Percentiles rank a stretch among this genome's conserved stretches.
phyloP scores from a whole-genome alignment of 2,329 filamentous ascomycete species.

The Dryadomyces quercivorus region DNA sequence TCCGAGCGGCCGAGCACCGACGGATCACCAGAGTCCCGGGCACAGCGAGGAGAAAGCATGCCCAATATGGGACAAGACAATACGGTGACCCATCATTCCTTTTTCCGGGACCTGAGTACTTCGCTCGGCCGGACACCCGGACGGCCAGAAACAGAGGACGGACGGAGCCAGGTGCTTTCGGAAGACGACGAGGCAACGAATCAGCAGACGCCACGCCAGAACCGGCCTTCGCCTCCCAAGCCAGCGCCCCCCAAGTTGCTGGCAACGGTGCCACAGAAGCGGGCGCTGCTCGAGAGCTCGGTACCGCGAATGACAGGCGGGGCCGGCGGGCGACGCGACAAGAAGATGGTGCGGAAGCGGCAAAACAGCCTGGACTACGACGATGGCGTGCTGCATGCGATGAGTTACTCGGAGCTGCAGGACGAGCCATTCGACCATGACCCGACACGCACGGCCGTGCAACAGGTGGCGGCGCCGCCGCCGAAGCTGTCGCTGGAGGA shows the following conservation, averaged over 20 bases:
- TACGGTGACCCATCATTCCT: slow-evolving; percentile 15
- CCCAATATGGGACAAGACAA: slow-evolving; percentile 14
- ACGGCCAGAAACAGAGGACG: slow-evolving; percentile 15
- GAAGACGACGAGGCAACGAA: slow-evolving; percentile 18
- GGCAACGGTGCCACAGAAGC: slow-evolving; percentile 14
- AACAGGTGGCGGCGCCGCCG: slow-evolving; percentile 21
- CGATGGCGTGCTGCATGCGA: slow-evolving; percentile 38
- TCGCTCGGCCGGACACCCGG: slow-evolving; percentile 6
- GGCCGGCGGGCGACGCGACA: slow-evolving; percentile 4
- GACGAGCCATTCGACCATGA: slow-evolving; percentile 45
- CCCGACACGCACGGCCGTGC: slow-evolving; percentile 32
- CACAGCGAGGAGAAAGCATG: slow-evolving; percentile 3
- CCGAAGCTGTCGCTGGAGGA: slow-evolving; percentile 29
- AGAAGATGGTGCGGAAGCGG: slow-evolving; percentile 24
- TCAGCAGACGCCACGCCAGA: slow-evolving; percentile 15
- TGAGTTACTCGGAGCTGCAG: slow-evolving; percentile 39
- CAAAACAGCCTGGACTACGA: slow-evolving; percentile 41
- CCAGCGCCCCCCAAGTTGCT: slow-evolving; percentile 4
- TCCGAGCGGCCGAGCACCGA: slow-evolving; percentile 12
- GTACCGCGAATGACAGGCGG: slow-evolving; percentile 7
- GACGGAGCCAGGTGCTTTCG: slow-evolving; percentile 13
- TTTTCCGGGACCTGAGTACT: slow-evolving; percentile 16
- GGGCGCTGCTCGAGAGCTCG: slow-evolving; percentile 12
- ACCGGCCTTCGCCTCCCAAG: not conserved
- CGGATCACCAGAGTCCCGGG: not conserved